phyloP scores from a whole-genome alignment of 805 yeast species.

The Saccharomycopsis schoenii region DNA sequence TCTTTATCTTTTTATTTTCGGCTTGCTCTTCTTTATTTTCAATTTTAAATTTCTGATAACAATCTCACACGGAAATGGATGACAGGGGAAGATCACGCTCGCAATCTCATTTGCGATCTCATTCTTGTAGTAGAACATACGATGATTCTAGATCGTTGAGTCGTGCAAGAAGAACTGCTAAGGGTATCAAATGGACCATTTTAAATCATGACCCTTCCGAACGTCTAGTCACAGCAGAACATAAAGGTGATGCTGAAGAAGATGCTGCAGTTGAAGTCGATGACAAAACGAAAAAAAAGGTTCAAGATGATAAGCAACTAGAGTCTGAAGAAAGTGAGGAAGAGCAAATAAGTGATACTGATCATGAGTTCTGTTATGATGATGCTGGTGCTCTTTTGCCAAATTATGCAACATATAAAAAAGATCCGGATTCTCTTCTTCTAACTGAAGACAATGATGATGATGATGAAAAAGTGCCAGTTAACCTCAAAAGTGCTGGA shows the following conservation, averaged over 20 bases:
- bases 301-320: neutral
- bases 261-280: neutral
- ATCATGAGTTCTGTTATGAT: slow-evolving; percentile 43
- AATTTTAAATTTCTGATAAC: neutral
- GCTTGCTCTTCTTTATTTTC: neutral
- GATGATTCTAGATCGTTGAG: slow-evolving; percentile 11
- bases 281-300: neutral
- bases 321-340: slow-evolving; percentile 35
- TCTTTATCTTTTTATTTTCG: neutral
- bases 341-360: slow-evolving; percentile 51
- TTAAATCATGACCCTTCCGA: slow-evolving; percentile 69
- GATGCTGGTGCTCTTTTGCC: slow-evolving; percentile 51
- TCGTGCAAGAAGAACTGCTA: slow-evolving; percentile 8
- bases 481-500: slow-evolving; percentile 2
- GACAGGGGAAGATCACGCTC: neutral
- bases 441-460: neutral
- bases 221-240: slow-evolving; percentile 28
- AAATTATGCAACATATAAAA: slow-evolving; percentile 34
- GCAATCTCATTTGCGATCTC: slow-evolving; percentile 3
- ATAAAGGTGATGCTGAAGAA: slow-evolving; percentile 1
- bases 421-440: neutral
- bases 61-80: neutral
- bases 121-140: slow-evolving; percentile 6
- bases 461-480: neutral
- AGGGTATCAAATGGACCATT: slow-evolving; percentile 48